Percentiles rank a stretch among this genome's conserved stretches.
Evolutionary conservation across 192 early-diverging fungal species (phyloP).

Genomic region (Backusella morwellensis): DNA sequence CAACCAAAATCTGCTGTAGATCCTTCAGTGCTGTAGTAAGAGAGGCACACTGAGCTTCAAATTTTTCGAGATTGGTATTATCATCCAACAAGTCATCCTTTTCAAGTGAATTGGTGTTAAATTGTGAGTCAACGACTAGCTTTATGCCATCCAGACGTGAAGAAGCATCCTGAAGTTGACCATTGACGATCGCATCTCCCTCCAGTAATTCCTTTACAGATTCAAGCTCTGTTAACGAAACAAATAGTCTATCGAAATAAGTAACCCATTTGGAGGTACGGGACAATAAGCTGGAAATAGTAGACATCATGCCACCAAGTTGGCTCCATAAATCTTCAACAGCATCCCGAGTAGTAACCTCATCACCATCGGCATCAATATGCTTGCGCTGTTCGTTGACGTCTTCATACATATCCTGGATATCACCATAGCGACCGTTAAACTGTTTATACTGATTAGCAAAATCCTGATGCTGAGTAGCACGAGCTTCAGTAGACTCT

Average conservation of each 20-base stretch:
- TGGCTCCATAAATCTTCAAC: not conserved
- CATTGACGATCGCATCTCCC: not conserved
- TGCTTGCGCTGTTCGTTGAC: not conserved
- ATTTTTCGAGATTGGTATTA: not conserved
- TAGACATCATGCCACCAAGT: not conserved
- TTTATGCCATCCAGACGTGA: not conserved
- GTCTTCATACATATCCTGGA: slow-evolving; percentile 1
- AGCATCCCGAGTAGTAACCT: not conserved
- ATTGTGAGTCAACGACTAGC: not conserved
- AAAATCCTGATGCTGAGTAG: not conserved
- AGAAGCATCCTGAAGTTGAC: not conserved
- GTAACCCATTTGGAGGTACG: not conserved
- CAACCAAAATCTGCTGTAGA: not conserved
- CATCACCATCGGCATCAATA: not conserved
- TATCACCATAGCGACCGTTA: not conserved
- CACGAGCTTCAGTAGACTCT: not conserved
- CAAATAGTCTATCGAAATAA: not conserved
- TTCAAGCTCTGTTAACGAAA: not conserved
- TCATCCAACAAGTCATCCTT: not conserved
- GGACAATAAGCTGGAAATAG: not conserved
- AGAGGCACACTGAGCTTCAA: not conserved
- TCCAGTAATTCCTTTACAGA: not conserved
- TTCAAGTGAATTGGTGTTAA: not conserved
- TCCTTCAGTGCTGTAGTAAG: not conserved
- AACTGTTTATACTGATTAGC: not conserved